These are phyloP conservation scores for Candida adriatica DNA, from an alignment of 805 yeast genomes.

Conservation along the genomic window DNA sequence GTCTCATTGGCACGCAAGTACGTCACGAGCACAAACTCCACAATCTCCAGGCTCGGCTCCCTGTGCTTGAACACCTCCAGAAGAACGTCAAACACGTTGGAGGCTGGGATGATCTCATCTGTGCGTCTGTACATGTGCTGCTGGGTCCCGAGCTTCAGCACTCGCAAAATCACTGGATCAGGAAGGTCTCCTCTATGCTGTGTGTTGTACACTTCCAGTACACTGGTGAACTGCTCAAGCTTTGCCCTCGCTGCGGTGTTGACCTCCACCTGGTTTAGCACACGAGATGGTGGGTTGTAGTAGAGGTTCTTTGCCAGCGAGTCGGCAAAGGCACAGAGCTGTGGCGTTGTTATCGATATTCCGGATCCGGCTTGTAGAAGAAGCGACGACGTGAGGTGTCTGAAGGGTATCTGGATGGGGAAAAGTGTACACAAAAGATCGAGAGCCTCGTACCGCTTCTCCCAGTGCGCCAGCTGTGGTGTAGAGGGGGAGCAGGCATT, in stretches of 20 bases:
- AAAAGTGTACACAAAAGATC: slow-evolving; percentile 9
- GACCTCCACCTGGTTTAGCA: slow-evolving; percentile 2
- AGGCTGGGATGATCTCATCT: slow-evolving; percentile 8
- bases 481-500: slow-evolving; percentile 12
- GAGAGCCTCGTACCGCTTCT: slow-evolving; percentile 9
- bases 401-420: slow-evolving; percentile 4
- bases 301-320: slow-evolving; percentile 4
- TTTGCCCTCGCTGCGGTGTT: slow-evolving; percentile 3
- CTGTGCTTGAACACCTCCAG: slow-evolving; percentile 9
- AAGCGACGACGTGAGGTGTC: slow-evolving; percentile 6
- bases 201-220: slow-evolving; percentile 9
- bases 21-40: slow-evolving; percentile 17
- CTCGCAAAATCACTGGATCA: slow-evolving; percentile 10
- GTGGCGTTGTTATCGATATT: slow-evolving; percentile 6
- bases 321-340: slow-evolving; percentile 5
- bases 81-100: slow-evolving; percentile 10
- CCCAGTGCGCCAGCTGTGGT: slow-evolving; percentile 16
- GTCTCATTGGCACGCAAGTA: slow-evolving; percentile 14
- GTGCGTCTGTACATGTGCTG: slow-evolving; percentile 12
- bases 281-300: slow-evolving; percentile 7
- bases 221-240: slow-evolving; percentile 5
- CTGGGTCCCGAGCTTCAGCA: slow-evolving; percentile 18
- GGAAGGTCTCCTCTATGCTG: slow-evolving; percentile 9
- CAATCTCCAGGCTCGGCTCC: slow-evolving; percentile 2
- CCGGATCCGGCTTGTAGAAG: slow-evolving; percentile 17